Conservation (phyloP, 2,329 filamentous ascomycete species). For the Elsinoe perseae region DNA sequence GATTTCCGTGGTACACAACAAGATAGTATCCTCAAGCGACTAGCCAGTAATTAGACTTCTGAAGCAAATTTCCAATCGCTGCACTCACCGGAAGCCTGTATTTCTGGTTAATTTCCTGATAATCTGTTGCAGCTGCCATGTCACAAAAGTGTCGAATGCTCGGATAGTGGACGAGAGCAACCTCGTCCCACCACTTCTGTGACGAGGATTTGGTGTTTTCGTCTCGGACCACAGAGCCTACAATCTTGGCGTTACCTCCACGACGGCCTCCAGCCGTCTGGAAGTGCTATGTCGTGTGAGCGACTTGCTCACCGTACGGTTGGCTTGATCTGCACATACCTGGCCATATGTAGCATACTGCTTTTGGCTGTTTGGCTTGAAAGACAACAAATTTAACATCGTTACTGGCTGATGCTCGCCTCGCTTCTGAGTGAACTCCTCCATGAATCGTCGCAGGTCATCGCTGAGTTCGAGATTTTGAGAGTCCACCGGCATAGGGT, state of each 20-base stretch:
- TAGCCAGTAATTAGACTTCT: conserved; percentile 3
- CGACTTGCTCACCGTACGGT: background rate
- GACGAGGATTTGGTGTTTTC: conserved; percentile 21
- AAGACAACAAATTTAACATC: conserved; percentile 58
- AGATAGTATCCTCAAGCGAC: conserved; percentile 31
- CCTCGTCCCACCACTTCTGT: conserved; percentile 50
- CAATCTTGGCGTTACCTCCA: conserved; percentile 54
- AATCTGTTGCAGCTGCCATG: conserved; percentile 52
- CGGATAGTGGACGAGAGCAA: conserved; percentile 58
- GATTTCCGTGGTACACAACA: conserved; percentile 31
- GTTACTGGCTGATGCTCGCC: conserved; percentile 39
- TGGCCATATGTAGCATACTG: conserved; percentile 52
- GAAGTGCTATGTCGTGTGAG: conserved; percentile 20
- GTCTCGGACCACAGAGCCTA: conserved; percentile 47
- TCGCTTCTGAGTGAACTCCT: conserved; percentile 27
- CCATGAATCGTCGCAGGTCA: conserved; percentile 46
- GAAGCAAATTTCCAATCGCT: background rate
- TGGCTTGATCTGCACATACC: conserved; percentile 22
- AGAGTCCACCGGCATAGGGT: conserved; percentile 27
- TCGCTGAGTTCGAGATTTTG: conserved; percentile 50
- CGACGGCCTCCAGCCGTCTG: conserved; percentile 26
- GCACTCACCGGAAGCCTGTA: conserved; percentile 43
- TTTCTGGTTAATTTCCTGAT: conserved; percentile 51
- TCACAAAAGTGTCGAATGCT: conserved; percentile 54
- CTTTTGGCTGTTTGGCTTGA: conserved; percentile 43